A percentile compares a stretch with the other conserved stretches of the same genome.
Conservation (phyloP, 805 yeast species). For the Candida manassasensis region DNA sequence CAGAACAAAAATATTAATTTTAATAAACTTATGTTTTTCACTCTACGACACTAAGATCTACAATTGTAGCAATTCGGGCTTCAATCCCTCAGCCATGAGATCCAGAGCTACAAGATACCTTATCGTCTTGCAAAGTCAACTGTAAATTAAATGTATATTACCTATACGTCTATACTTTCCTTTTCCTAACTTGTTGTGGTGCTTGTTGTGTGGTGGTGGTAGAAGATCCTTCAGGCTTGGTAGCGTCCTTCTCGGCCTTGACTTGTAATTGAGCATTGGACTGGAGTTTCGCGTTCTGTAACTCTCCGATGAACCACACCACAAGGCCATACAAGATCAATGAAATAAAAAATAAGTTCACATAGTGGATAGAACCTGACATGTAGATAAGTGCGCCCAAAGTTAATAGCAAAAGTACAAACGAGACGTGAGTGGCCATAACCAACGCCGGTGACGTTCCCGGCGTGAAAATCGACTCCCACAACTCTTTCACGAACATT, state of each 20-base stretch:
- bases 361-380: conserved; percentile 63
- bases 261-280: conserved; percentile 36
- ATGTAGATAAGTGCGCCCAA: conserved; percentile 54
- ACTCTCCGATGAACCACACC: conserved; percentile 82
- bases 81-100: too few species aligned
- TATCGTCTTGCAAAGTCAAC: background rate
- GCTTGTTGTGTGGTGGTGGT: too few species aligned
- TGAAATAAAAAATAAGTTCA: conserved; percentile 53
- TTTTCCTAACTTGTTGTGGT: too few species aligned
- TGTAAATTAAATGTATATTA: too few species aligned
- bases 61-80: too few species aligned
- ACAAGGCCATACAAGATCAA: conserved; percentile 69
- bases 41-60: too few species aligned
- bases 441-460: conserved; percentile 88
- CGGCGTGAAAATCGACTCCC: conserved; percentile 90
- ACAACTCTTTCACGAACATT: conserved; percentile 57
- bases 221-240: too few species aligned
- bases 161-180: too few species aligned
- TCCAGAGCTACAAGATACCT: background rate
- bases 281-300: conserved; percentile 45
- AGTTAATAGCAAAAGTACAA: conserved; percentile 55
- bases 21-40: too few species aligned
- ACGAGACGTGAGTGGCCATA: conserved; percentile 85
- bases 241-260: conserved; percentile 14
- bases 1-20: too few species aligned